Percentiles rank a stretch among this genome's conserved stretches.
phyloP scores from a whole-genome alignment of 306 rosid species.

The Abrus pulchellus region DNA sequence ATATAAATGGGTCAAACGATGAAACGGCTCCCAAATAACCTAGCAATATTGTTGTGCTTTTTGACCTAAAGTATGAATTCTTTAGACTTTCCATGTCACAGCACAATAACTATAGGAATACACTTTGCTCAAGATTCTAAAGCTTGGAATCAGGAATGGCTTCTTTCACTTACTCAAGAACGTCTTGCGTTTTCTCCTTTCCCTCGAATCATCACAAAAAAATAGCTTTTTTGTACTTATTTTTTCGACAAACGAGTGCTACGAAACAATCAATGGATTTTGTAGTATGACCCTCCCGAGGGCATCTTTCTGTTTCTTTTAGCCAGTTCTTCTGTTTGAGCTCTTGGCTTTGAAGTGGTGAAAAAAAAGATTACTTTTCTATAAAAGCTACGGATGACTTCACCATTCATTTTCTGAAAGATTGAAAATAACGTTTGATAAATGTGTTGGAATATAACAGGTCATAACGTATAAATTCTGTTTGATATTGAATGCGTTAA shows the following conservation, averaged over 20 bases:
- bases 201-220: constrained; percentile 16
- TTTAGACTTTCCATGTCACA: too few species aligned
- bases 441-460: not conserved
- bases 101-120: too few species aligned
- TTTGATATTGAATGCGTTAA: not conserved
- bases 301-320: not conserved
- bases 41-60: too few species aligned
- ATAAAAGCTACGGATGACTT: not conserved
- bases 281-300: not conserved
- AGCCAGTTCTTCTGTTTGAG: not conserved
- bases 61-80: too few species aligned
- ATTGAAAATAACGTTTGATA: not conserved
- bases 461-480: not conserved
- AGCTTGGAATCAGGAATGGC: constrained; percentile 7
- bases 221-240: constrained; percentile 27
- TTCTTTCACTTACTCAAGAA: constrained; percentile 13
- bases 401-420: not conserved
- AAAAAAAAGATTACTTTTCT: constrained; percentile 10
- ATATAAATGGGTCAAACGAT: too few species aligned
- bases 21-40: too few species aligned
- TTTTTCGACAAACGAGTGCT: not conserved
- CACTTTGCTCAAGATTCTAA: too few species aligned
- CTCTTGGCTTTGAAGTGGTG: not conserved
- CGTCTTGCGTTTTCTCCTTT: constrained; percentile 1
- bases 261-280: constrained; percentile 9